A percentile compares a stretch with the other conserved stretches of the same genome.
These are phyloP conservation scores for Bruguiera hainesii DNA, from an alignment of 441 rosid species.

Conservation along the genomic window DNA sequence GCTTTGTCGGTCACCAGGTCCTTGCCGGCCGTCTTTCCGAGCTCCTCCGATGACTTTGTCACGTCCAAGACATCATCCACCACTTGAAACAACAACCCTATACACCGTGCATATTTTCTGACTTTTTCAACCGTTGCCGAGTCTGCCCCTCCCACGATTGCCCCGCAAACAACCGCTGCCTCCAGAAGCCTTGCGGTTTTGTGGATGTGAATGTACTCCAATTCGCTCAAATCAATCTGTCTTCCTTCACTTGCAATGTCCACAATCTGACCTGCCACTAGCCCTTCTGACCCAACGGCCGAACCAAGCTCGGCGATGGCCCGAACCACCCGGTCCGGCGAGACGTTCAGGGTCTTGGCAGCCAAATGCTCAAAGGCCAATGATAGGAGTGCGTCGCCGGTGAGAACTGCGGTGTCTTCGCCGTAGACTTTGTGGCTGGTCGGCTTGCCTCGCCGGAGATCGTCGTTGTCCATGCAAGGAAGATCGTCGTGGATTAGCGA, in stretches of 20 bases:
- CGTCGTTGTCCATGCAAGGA: conserved; percentile 79
- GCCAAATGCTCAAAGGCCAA: conserved; percentile 68
- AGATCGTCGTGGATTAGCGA: conserved; percentile 73
- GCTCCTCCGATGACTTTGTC: conserved; percentile 52
- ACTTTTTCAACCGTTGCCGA: conserved; percentile 48
- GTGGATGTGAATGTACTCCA: conserved; percentile 69
- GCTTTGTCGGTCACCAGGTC: conserved; percentile 51
- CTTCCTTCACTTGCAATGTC: conserved; percentile 59
- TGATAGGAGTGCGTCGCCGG: conserved; percentile 74
- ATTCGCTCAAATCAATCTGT: conserved; percentile 26
- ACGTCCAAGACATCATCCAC: conserved; percentile 72
- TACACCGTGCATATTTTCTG: conserved; percentile 55
- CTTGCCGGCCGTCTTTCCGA: conserved; percentile 84
- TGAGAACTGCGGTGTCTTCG: conserved; percentile 62
- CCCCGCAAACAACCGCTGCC: conserved; percentile 71
- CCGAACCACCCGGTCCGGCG: conserved; percentile 39
- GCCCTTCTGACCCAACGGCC: conserved; percentile 47
- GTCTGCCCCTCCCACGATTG: conserved; percentile 72
- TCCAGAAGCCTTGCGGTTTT: conserved; percentile 76
- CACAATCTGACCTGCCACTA: conserved; percentile 74
- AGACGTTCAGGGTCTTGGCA: conserved; percentile 36
- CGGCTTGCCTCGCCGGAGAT: conserved; percentile 68
- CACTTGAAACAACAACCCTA: conserved; percentile 68
- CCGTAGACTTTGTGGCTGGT: conserved; percentile 65
- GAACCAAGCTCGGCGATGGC: conserved; percentile 58